phyloP scores from a whole-genome alignment of 371 early-diverging fungal species.

The Smittium culicis region DNA sequence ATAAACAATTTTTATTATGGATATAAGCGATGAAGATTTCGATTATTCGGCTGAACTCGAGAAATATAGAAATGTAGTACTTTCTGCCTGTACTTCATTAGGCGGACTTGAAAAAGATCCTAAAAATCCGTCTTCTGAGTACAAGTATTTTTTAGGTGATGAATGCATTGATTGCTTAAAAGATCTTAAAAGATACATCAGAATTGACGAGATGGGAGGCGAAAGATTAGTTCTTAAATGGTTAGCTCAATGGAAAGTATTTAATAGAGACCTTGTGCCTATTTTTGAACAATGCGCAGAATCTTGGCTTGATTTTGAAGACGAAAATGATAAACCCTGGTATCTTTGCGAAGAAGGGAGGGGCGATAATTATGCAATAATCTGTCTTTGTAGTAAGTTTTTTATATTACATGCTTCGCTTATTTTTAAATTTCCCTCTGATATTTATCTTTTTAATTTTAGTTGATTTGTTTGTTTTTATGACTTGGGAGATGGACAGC shows the following conservation, averaged over 20 bases:
- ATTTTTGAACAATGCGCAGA: conserved; percentile 42
- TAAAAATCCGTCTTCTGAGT: conserved; percentile 25
- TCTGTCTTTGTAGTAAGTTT: conserved; percentile 10
- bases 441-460: neutral
- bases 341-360: conserved; percentile 8
- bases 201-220: conserved; percentile 46
- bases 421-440: conserved; percentile 12
- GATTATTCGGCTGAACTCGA: conserved; percentile 18
- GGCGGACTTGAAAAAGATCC: conserved; percentile 28
- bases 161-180: conserved; percentile 61
- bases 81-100: conserved; percentile 65
- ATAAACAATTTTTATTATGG: conserved; percentile 6
- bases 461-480: conserved; percentile 34
- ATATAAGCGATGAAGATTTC: conserved; percentile 11
- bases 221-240: conserved; percentile 46
- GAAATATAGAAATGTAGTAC: conserved; percentile 35
- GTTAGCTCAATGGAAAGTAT: conserved; percentile 53
- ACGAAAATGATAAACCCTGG: conserved; percentile 12
- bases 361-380: neutral
- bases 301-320: conserved; percentile 8
- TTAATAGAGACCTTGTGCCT: conserved; percentile 64
- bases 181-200: conserved; percentile 62
- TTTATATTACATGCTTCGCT: neutral
- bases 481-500: conserved; percentile 51
- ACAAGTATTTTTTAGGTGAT: conserved; percentile 49